A percentile compares a stretch with the other conserved stretches of the same genome.
Conservation (phyloP, 331 rosid genomes). For the Cydonia oblonga region DNA sequence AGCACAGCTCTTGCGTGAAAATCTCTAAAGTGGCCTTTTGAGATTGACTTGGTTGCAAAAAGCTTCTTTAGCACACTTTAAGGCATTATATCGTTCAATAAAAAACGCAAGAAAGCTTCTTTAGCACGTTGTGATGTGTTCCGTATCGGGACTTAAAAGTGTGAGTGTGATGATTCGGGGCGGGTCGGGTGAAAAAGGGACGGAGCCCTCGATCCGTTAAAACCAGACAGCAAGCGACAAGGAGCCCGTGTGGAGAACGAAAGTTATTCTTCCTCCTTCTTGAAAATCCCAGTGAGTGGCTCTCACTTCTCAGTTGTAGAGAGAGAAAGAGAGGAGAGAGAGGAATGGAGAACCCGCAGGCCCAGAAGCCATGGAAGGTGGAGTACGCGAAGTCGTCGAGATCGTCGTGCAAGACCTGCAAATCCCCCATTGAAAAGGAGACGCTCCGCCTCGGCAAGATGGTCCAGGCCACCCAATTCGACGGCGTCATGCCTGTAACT, state of each 20-base stretch:
- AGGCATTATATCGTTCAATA: neutral
- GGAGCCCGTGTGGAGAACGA: neutral
- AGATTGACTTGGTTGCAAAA: too few species aligned
- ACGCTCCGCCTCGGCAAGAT: slow-evolving; percentile 81
- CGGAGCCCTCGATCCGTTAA: neutral
- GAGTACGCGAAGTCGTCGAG: slow-evolving; percentile 89
- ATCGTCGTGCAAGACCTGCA: slow-evolving; percentile 87
- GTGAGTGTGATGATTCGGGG: neutral
- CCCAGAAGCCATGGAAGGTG: slow-evolving; percentile 67
- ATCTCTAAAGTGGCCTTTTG: too few species aligned
- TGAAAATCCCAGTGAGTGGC: neutral
- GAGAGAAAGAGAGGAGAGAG: slow-evolving; percentile 2
- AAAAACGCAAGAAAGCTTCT: neutral
- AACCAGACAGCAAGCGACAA: neutral
- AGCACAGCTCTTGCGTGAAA: neutral
- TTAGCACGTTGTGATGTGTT: neutral
- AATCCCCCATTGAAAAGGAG: slow-evolving; percentile 52
- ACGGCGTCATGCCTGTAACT: slow-evolving; percentile 68
- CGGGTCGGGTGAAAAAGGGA: neutral
- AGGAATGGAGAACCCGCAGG: slow-evolving; percentile 52
- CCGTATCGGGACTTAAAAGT: too few species aligned
- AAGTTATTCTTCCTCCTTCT: neutral
- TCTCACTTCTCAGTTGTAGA: neutral
- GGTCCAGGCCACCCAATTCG: slow-evolving; percentile 85
- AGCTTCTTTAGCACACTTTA: neutral